Conservation (phyloP, 805 yeast genomes). For the Saccharomyces mikatae region DNA sequence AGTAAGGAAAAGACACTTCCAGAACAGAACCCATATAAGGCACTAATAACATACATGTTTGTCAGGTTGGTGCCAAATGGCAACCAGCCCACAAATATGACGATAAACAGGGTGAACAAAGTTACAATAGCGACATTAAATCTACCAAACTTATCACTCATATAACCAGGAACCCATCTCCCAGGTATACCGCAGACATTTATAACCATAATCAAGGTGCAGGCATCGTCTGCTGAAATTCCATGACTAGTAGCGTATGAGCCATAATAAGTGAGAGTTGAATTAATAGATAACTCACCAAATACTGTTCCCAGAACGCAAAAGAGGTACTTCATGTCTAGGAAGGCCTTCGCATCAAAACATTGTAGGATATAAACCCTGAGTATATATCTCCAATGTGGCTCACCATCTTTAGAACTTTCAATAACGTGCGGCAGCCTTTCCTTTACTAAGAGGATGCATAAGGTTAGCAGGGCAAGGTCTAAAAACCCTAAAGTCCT, state of each 20-base stretch:
- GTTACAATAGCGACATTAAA: conserved; percentile 43
- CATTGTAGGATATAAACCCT: conserved; percentile 26
- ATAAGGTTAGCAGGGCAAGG: conserved; percentile 29
- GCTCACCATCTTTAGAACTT: conserved; percentile 18
- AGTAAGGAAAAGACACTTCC: conserved; percentile 48
- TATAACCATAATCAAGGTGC: conserved; percentile 39
- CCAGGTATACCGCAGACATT: conserved; percentile 37
- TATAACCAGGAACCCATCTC: conserved; percentile 37
- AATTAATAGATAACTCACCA: conserved; percentile 39
- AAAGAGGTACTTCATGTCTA: conserved; percentile 37
- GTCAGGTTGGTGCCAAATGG: conserved; percentile 31
- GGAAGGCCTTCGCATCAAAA: conserved; percentile 33
- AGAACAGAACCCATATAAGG: conserved; percentile 44
- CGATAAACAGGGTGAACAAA: conserved; percentile 23
- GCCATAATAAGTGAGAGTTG: conserved; percentile 41
- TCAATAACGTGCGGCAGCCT: conserved; percentile 37
- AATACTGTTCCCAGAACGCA: conserved; percentile 39
- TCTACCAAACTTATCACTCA: conserved; percentile 43
- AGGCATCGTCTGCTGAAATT: conserved; percentile 33
- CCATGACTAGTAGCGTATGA: conserved; percentile 45
- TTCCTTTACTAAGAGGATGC: conserved; percentile 34
- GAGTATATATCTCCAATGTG: conserved; percentile 18
- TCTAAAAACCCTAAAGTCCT: conserved; percentile 42
- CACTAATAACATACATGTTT: conserved; percentile 38
- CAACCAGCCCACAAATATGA: conserved; percentile 33